Conservation (phyloP, 164 flowering plant species). For the Hamamelis virginiana region DNA sequence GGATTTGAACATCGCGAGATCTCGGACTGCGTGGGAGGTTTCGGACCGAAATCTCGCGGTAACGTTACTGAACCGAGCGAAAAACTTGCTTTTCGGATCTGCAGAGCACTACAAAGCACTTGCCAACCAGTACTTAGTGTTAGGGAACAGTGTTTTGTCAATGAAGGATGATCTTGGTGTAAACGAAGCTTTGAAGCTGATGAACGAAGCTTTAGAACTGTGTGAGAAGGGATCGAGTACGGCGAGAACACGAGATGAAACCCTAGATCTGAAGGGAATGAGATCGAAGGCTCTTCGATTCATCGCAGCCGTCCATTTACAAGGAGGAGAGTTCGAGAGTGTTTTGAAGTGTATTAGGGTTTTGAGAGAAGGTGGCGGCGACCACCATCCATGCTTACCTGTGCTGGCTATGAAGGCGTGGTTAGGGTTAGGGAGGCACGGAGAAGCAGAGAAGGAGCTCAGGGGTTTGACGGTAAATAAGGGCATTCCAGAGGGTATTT, state of each 20-base stretch:
- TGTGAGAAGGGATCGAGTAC: slow-evolving; percentile 70
- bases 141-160: slow-evolving; percentile 58
- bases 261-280: slow-evolving; percentile 41
- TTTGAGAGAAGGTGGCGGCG: slow-evolving; percentile 58
- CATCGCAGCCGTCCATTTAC: slow-evolving; percentile 82
- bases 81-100: slow-evolving; percentile 48
- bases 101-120: slow-evolving; percentile 54
- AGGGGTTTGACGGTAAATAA: slow-evolving; percentile 66
- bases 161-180: slow-evolving; percentile 26
- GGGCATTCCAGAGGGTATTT: slow-evolving; percentile 80
- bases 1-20: slow-evolving; percentile 50
- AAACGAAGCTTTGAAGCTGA: slow-evolving; percentile 63
- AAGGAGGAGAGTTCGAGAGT: slow-evolving; percentile 76
- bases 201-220: slow-evolving; percentile 80
- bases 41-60: slow-evolving; percentile 62
- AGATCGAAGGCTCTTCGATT: slow-evolving; percentile 70
- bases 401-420: slow-evolving; percentile 94
- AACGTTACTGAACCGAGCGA: slow-evolving; percentile 62
- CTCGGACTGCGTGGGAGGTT: slow-evolving; percentile 78
- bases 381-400: slow-evolving; percentile 69
- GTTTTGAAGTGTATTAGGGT: slow-evolving; percentile 86
- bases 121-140: slow-evolving; percentile 63
- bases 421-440: slow-evolving; percentile 71
- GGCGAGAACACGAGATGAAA: slow-evolving; percentile 43
- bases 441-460: slow-evolving; percentile 93